Base-by-base conservation (phyloP, 176 grass and related monocot species). In the Cocos nucifera region DNA sequence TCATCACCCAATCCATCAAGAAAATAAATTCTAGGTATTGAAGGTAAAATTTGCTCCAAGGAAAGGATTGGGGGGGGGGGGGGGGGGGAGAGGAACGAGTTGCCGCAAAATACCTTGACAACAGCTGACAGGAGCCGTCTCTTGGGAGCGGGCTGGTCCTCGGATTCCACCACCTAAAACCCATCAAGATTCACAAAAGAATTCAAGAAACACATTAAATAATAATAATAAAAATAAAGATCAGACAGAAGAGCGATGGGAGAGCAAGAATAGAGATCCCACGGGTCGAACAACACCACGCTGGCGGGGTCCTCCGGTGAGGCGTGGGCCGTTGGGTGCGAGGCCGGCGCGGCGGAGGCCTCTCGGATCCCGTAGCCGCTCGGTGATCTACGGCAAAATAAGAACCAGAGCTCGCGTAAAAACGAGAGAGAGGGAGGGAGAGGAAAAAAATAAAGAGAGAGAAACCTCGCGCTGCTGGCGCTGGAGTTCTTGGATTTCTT, bases 401-500 rank as follows among this genome's bases (percentile, higher is more conserved):
- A 20, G 53, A 71, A 24, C 49, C 28, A 73, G 51, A 35, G 53
- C 61, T 50, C n/a, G 51, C 82, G 67, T 77, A 49, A 75, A 61
- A 64, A 26, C 22, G 48, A 23, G 15, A 5, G 17, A 54, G 12
- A 60, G 15, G 52, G 17, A 53, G 21, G 26, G 0, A 3, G 48
- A 21, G 21, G 21, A 1, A 3, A 19, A 26, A 25, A 15, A 26
- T 18, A 15, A 19, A 1, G 0, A 10, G 65, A 28, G 24, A 17
- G 0, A 69, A 15, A 97, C 92, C 86, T 97, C 92, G 3, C 87
- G 87, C 62, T 97, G 92, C 73, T 90, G 92, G 23, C 92, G 92
- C 62, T 97, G 87, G 69, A 97, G 87, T 78, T 97, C 92, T 61
- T 88, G 92, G 49, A 97, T 79, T 72, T 97, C 92, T 63, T 85